Evolutionary conservation across 1,284 basidiomycete species (phyloP), one percentile per base, ranked within the genome.

Genomic region (Lentinus polychrous): DNA sequence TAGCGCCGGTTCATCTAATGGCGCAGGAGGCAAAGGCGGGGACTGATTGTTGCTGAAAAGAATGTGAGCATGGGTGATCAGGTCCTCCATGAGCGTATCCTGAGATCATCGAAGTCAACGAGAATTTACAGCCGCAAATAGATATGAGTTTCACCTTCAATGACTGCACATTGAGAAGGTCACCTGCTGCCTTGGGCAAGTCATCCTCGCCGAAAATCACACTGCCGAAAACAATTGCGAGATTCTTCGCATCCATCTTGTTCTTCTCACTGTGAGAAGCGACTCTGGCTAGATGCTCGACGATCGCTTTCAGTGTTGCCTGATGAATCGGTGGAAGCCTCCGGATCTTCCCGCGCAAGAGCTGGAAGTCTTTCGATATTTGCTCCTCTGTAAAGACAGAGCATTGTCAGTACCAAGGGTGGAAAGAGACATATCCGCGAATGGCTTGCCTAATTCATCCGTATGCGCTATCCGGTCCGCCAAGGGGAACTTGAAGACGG

Each of bases 181-280:
- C 86, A 0, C 76, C 79, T 7, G 20, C 31, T 27, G 76, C 81
- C 56, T 84, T 85, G 0, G 86, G 81, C 43, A 89, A 72, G 50
- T 94, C 88, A 51, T 95, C 92, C 62, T 93, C 91, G 10, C 91
- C 91, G 59, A 95, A 94, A 40, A 95, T 78, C 10, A 92, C 89
- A 10, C 81, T 75, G 37, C 83, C 83, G 66, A 93, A 93, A 1
- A 92, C 83, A 48, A 94, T 91, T 3, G 89, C 87, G 20, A 94
- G 71, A 60, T 93, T 94, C 71, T 88, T 89, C 0, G 86, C 73
- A 54, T 93, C 91, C 95, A 99, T 99, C 69, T 96, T 97, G 67
- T 96, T 98, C 63, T 79, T 79, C 17, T 83, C 79, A 3, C 77
- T 73, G 44, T 78, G 73, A 6, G 79, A 71, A 1, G 83, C 81